Percentiles rank a stretch among this genome's conserved stretches.
Evolutionary conservation across 148 eudicot genomes (phyloP).

Genomic region (Chenopodium album): DNA sequence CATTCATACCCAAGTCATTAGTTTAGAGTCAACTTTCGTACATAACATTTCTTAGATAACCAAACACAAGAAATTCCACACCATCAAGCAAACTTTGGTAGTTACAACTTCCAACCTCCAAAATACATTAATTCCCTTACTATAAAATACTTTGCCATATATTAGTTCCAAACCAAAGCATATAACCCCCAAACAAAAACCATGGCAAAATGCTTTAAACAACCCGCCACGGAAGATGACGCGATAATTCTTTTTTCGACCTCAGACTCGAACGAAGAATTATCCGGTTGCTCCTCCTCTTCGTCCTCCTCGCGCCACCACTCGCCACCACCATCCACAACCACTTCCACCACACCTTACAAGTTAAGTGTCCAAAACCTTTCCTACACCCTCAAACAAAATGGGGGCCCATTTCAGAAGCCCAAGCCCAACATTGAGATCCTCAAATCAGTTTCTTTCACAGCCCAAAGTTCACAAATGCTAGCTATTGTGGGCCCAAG

Average conservation of each 20-base stretch:
- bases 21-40: not conserved
- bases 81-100: slow-evolving; percentile 25
- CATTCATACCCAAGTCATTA: not conserved
- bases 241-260: slow-evolving; percentile 67
- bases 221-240: slow-evolving; percentile 47
- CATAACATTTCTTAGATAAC: slow-evolving; percentile 32
- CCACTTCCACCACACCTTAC: slow-evolving; percentile 31
- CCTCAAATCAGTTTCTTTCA: slow-evolving; percentile 72
- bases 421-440: slow-evolving; percentile 49
- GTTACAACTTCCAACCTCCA: slow-evolving; percentile 28
- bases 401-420: slow-evolving; percentile 26
- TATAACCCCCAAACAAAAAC: not conserved
- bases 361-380: slow-evolving; percentile 54
- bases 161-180: not conserved
- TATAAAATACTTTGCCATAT: slow-evolving; percentile 18
- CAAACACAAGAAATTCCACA: slow-evolving; percentile 34
- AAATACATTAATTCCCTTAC: slow-evolving; percentile 4
- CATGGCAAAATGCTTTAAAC: slow-evolving; percentile 64
- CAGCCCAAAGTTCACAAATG: slow-evolving; percentile 58
- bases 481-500: slow-evolving; percentile 92
- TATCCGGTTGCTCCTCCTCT: slow-evolving; percentile 65
- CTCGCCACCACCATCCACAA: slow-evolving; percentile 36
- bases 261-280: slow-evolving; percentile 48
- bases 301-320: slow-evolving; percentile 40
- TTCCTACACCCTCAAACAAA: slow-evolving; percentile 63